Percentiles rank a stretch among this genome's conserved stretches.
phyloP scores from a whole-genome alignment of 2,329 filamentous ascomycete genomes.

The Aspergillus ochraceus region DNA sequence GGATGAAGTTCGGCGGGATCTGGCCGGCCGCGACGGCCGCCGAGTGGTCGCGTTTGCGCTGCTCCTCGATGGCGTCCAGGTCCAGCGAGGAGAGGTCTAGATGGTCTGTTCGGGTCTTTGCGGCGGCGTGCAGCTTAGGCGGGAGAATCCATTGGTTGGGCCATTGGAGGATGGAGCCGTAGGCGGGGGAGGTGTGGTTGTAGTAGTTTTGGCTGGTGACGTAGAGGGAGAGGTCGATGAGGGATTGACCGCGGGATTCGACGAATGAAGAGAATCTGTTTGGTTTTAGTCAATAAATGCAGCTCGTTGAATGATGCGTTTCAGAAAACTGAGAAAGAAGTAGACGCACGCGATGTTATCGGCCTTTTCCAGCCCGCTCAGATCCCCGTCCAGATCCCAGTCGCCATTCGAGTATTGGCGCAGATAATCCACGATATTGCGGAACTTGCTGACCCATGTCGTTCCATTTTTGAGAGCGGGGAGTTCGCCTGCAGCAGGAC shows the following conservation, averaged over 20 bases:
- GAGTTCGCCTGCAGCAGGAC: slow-evolving; percentile 50
- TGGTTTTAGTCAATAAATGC: background rate
- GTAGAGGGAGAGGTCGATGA: slow-evolving; percentile 85
- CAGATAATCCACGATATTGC: slow-evolving; percentile 55
- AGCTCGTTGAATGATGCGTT: background rate
- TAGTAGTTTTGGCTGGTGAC: slow-evolving; percentile 88
- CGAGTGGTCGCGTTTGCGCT: slow-evolving; percentile 38
- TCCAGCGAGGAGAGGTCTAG: slow-evolving; percentile 69
- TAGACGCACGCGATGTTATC: slow-evolving; percentile 51
- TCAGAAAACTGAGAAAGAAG: background rate
- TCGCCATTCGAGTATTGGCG: slow-evolving; percentile 46
- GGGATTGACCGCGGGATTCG: slow-evolving; percentile 69
- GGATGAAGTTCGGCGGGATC: slow-evolving; percentile 52
- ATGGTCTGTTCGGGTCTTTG: slow-evolving; percentile 68
- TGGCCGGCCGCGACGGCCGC: slow-evolving; percentile 40
- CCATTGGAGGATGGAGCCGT: slow-evolving; percentile 76
- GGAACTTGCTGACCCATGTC: slow-evolving; percentile 54
- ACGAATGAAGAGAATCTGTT: slow-evolving; percentile 64
- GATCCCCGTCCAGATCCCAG: slow-evolving; percentile 50
- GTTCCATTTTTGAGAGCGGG: slow-evolving; percentile 58
- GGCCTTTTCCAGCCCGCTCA: slow-evolving; percentile 45
- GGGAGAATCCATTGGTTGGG: slow-evolving; percentile 87
- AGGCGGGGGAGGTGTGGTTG: slow-evolving; percentile 73
- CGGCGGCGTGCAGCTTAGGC: slow-evolving; percentile 67
- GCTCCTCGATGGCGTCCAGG: slow-evolving; percentile 52